Evolutionary conservation across 2,329 filamentous ascomycete genomes (phyloP), one percentile per base, ranked within the genome.

Genomic region (Claviceps maximensis): DNA sequence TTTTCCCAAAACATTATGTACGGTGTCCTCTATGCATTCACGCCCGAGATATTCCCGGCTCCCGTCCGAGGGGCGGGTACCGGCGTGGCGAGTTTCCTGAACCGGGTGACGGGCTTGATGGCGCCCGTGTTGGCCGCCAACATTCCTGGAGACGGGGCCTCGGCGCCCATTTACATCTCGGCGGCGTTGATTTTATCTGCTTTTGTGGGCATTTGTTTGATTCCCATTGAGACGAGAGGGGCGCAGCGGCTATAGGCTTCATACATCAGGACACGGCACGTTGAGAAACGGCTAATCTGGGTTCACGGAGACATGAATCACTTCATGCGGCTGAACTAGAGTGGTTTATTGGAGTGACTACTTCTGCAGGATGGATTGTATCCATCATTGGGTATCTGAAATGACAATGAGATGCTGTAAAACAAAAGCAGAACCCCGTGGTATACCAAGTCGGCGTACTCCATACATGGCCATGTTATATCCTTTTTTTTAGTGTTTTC

Each of bases 1-100:
- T 86, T 88, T 63, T 78, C 81, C 58, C 83, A 87, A 67, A 86
- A 86, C 62, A 83, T 86, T 68, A 86, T 86, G 80, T 88, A 87
- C 67, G 84, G 84, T 53, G 83, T 87, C 1, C 69, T 89, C 1
- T 89, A 87, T 63, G 83, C 84, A 8, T 89, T 87, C 63, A 88
- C 86, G 0, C 85, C 86, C 0, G 86, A 89, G 61, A 79, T 88
- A 29, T 88, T 89, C 67, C 84, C 85, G 0, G 82, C 84, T 0
- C 83, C 84, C 0, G 79, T 84, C 23, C 73, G 86, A 33, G 86
- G 85, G 5, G 86, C 84, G 0, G 86, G 84, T 6, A 85, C 81
- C 0, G 86, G 85, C 44, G 83, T 89, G 48, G 80, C 82, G 23
- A 85, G 80, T 62, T 85, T 86, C 62, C 66, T 88, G 55, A 89